These are phyloP conservation scores for Periconia digitata DNA, from an alignment of 2,329 filamentous ascomycete genomes.

Conservation along the genomic window DNA sequence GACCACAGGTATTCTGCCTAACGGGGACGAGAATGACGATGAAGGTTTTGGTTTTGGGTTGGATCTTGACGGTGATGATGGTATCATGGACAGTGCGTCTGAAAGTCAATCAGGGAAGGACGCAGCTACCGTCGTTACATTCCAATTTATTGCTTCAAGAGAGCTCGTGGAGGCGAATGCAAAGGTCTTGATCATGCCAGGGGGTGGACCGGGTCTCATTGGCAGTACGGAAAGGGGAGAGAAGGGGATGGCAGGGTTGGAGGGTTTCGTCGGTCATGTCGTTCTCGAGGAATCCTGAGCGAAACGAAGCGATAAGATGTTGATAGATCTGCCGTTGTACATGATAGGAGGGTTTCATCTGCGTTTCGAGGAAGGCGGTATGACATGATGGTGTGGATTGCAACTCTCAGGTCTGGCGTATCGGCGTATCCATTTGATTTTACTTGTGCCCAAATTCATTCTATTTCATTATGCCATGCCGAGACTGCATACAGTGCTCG, in stretches of 20 bases:
- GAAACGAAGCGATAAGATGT: neutral
- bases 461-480: neutral
- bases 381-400: neutral
- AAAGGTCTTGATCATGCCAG: slow-evolving; percentile 70
- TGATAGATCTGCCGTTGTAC: neutral
- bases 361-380: no score
- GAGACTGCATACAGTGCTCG: neutral
- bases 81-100: slow-evolving; percentile 17
- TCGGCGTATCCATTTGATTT: neutral
- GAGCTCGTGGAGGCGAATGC: slow-evolving; percentile 76
- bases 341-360: neutral
- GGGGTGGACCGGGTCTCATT: slow-evolving; percentile 62
- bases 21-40: slow-evolving; percentile 25
- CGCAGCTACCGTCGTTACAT: slow-evolving; percentile 56
- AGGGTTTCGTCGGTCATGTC: slow-evolving; percentile 72
- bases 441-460: neutral
- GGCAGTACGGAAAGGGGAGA: slow-evolving; percentile 57
- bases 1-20: neutral
- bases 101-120: slow-evolving; percentile 33
- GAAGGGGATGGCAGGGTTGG: slow-evolving; percentile 60
- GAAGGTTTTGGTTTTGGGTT: slow-evolving; percentile 62
- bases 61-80: slow-evolving; percentile 46
- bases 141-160: slow-evolving; percentile 68
- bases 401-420: neutral
- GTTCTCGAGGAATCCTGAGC: slow-evolving; percentile 4